Percentiles rank a stretch among this genome's conserved stretches.
These are phyloP conservation scores for Erigeron canadensis DNA, from an alignment of 129 eudicot genomes.

Conservation along the genomic window DNA sequence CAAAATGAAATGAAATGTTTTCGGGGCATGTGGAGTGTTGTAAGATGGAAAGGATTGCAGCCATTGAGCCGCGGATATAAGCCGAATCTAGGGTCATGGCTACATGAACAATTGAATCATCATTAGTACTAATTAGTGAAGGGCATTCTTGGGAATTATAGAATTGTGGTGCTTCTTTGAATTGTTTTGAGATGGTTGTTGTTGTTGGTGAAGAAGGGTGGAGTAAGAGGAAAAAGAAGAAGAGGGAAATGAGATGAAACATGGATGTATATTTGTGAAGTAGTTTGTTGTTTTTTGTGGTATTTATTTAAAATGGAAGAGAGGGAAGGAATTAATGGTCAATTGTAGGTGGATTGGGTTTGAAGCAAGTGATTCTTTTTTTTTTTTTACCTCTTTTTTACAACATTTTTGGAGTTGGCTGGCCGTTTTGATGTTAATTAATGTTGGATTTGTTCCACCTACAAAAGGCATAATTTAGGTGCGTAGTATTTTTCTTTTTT, in stretches of 20 bases:
- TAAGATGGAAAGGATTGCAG: constrained; percentile 54
- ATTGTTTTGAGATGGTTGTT: constrained; percentile 29
- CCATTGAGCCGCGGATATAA: constrained; percentile 65
- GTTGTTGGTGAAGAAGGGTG: constrained; percentile 1
- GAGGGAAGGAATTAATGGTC: background rate
- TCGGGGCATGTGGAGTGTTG: constrained; percentile 66
- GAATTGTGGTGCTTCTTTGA: constrained; percentile 47
- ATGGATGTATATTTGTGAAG: constrained; percentile 23
- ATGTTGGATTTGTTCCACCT: background rate
- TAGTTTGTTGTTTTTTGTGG: constrained; percentile 8
- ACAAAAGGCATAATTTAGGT: background rate
- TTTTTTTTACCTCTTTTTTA: background rate
- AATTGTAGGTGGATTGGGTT: constrained; percentile 20
- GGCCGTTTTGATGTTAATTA: constrained; percentile 17
- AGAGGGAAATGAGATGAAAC: constrained; percentile 15
- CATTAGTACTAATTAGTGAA: background rate
- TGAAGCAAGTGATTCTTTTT: constrained; percentile 12
- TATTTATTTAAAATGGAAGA: constrained; percentile 23
- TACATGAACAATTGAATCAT: constrained; percentile 35
- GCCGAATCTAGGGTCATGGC: constrained; percentile 68
- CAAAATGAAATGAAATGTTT: constrained; percentile 48
- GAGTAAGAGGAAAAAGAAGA: constrained; percentile 22
- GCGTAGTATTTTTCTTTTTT: background rate
- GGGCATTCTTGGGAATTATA: constrained; percentile 40
- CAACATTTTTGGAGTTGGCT: constrained; percentile 4